Evolutionary conservation across 805 yeast genomes (phyloP).

Genomic region (Priceomyces haplophilus): DNA sequence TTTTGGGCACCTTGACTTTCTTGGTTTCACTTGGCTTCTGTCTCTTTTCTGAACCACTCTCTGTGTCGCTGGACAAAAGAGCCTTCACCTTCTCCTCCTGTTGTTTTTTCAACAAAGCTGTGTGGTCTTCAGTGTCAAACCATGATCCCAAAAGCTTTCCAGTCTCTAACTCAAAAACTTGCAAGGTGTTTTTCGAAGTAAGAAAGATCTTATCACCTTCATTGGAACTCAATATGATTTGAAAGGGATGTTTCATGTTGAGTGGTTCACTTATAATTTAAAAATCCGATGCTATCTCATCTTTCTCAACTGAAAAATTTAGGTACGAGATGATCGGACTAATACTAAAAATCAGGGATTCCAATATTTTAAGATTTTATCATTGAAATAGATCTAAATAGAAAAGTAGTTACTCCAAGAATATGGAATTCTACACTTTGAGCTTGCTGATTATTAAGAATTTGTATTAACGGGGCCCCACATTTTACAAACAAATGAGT

Average conservation of each 20-base stretch:
- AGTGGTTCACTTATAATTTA: not conserved
- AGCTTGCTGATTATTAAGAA: no score
- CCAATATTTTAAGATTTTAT: no score
- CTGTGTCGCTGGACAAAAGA: constrained; percentile 23
- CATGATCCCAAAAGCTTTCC: constrained; percentile 55
- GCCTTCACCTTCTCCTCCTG: constrained; percentile 40
- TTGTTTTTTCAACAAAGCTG: constrained; percentile 44
- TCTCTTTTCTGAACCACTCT: constrained; percentile 18
- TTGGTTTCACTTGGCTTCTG: constrained; percentile 26
- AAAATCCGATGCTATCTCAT: not conserved
- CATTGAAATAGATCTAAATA: no score
- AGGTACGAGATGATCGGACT: constrained; percentile 1
- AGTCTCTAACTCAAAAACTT: constrained; percentile 42
- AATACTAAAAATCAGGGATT: no score
- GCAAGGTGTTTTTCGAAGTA: constrained; percentile 57
- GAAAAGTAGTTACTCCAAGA: no score
- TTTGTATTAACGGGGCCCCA: no score
- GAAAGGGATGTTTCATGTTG: constrained; percentile 69
- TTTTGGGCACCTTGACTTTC: constrained; percentile 41
- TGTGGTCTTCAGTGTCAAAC: constrained; percentile 57
- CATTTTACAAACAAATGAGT: no score
- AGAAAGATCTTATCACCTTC: constrained; percentile 51
- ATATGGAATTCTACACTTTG: no score
- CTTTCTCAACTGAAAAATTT: constrained; percentile 6
- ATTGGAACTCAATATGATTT: constrained; percentile 46